These are phyloP conservation scores for Phytopythium ostracodes DNA, from an alignment of 352 stramenopile species.

Conservation along the genomic window DNA sequence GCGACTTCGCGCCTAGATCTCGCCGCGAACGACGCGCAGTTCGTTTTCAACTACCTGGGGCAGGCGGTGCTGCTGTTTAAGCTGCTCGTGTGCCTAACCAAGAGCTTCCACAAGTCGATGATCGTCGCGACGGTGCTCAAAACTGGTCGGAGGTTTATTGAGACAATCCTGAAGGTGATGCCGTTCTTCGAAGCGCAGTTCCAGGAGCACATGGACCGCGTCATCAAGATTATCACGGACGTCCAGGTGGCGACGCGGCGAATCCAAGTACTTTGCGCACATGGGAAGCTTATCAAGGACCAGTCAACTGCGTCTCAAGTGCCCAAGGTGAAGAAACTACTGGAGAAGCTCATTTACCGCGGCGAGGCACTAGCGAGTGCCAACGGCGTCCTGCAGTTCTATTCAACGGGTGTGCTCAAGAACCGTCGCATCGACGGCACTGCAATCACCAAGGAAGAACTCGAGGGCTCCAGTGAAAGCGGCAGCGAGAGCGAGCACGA, in stretches of 20 bases:
- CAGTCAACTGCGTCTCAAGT: constrained; percentile 45
- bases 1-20: constrained; percentile 39
- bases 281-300: constrained; percentile 61
- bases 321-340: constrained; percentile 57
- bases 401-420: constrained; percentile 60
- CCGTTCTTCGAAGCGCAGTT: constrained; percentile 57
- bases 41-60: constrained; percentile 39
- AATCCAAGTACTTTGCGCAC: constrained; percentile 59
- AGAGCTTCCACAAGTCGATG: constrained; percentile 47
- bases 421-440: constrained; percentile 65
- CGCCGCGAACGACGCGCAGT: constrained; percentile 8
- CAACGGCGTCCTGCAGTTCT: constrained; percentile 53
- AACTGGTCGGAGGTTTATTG: constrained; percentile 42
- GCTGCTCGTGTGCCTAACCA: constrained; percentile 53
- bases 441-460: constrained; percentile 44
- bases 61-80: constrained; percentile 59
- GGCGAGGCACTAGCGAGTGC: constrained; percentile 47
- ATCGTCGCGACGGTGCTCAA: constrained; percentile 55
- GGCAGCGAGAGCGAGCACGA: constrained; percentile 18
- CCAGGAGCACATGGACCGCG: constrained; percentile 28
- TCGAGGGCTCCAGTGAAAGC: constrained; percentile 15
- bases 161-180: constrained; percentile 45
- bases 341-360: constrained; percentile 57
- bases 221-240: constrained; percentile 50
- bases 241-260: constrained; percentile 56